Base-by-base conservation (phyloP, 345 rosid genomes). In the Mallotus nudiflorus region DNA sequence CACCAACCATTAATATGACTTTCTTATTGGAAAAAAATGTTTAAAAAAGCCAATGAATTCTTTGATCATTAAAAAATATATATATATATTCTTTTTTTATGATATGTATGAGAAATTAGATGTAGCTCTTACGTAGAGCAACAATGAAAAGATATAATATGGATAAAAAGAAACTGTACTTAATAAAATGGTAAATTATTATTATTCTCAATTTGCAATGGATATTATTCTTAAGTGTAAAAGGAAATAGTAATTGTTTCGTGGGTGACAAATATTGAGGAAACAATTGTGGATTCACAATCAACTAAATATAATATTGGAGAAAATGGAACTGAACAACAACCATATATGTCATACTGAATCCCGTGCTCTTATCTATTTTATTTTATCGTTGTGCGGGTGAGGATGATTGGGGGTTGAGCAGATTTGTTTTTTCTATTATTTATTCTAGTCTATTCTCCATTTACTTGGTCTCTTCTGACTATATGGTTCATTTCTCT, bases 401-500 rank as follows among this genome's bases (percentile, higher is more conserved):
- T 2, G 22, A 15, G 31, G 37, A 25, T 56, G 37, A 10, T 12
- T 28, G 13, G n/a, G 33, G 56, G n/a, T 52, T 27, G 6, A 58
- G 63, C 40, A 29, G 63, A 58, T 33, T 16, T 15, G 9, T 6
- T 58, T 24, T 37, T 53, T 22, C 9, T 9, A 0, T 18, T 25
- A 46, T 6, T 55, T 59, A 3, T 72, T 25, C 9, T 1, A 3
- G 6, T n/a, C n/a, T n/a, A n/a, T n/a, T n/a, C n/a, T n/a, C n/a
- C n/a, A 48, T 11, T 19, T 61, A 9, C 49, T 60, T 44, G n/a
- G 24, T 40, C 8, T 45, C n/a, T 66, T 48, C 58, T 31, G 28
- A 53, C 45, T 42, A 29, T 60, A 10, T 57, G 18, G 25, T 44
- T 56, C 31, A 31, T n/a, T 52, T 74, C 22, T 59, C 44, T 75